These are phyloP conservation scores for Cladosporium sp. DNA, from an alignment of 2,329 filamentous ascomycete genomes.

Conservation along the genomic window DNA sequence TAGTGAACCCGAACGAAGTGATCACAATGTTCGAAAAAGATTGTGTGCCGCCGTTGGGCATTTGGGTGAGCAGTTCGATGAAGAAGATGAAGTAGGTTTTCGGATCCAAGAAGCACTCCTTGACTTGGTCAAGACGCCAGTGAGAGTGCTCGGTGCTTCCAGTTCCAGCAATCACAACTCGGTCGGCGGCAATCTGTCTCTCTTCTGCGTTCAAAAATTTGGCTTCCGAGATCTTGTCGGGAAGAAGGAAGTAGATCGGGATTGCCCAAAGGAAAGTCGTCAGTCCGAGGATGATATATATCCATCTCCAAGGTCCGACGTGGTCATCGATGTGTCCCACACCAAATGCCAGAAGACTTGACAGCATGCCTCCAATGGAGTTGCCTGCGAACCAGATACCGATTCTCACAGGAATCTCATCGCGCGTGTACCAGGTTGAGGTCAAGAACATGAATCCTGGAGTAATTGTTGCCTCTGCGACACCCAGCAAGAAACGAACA, in stretches of 20 bases:
- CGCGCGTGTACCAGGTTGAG: conserved; percentile 40
- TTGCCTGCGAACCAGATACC: conserved; percentile 30
- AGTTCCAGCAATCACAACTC: conserved; percentile 23
- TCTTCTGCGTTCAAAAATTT: conserved; percentile 24
- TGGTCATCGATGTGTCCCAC: conserved; percentile 29
- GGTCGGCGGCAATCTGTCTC: conserved; percentile 23
- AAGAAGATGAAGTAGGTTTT: conserved; percentile 28
- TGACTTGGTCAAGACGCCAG: conserved; percentile 24
- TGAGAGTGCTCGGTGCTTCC: conserved; percentile 22
- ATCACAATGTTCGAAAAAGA: conserved; percentile 28
- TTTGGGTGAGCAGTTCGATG: conserved; percentile 27
- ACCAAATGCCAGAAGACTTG: conserved; percentile 34
- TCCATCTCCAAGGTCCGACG: conserved; percentile 38
- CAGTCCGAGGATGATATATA: conserved; percentile 33
- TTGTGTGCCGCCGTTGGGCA: conserved; percentile 28
- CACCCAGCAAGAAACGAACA: conserved; percentile 42
- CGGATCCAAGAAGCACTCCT: conserved; percentile 26
- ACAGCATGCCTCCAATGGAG: conserved; percentile 25
- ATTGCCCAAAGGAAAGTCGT: conserved; percentile 28
- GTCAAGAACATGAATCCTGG: conserved; percentile 46
- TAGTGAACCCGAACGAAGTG: conserved; percentile 28
- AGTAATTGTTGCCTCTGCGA: conserved; percentile 39
- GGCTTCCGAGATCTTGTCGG: conserved; percentile 24
- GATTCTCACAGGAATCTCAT: conserved; percentile 32
- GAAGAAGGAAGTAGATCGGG: conserved; percentile 25